phyloP scores from a whole-genome alignment of 495 filamentous ascomycete species.

The Neurospora sp. region DNA sequence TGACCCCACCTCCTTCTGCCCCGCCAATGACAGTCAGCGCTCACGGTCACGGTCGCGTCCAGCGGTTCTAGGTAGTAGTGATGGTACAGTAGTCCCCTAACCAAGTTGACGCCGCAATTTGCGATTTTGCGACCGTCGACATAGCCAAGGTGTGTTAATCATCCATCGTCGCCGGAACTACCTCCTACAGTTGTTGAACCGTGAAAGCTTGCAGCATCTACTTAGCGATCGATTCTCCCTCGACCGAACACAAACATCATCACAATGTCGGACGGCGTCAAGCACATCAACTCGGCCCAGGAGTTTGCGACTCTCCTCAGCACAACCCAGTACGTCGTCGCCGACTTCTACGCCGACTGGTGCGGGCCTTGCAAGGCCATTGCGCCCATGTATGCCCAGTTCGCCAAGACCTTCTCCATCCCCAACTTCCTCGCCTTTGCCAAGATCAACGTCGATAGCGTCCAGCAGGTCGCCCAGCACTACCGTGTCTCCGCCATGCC shows the following conservation, averaged over 20 bases:
- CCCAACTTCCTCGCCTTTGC: constrained; percentile 43
- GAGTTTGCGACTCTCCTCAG: constrained; percentile 31
- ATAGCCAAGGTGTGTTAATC: background rate
- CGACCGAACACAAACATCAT: background rate
- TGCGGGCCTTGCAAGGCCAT: constrained; percentile 60
- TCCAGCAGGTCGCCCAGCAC: constrained; percentile 36
- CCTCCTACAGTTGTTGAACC: background rate
- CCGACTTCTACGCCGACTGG: constrained; percentile 54
- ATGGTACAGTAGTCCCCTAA: background rate
- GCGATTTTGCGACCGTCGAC: background rate
- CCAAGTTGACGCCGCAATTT: background rate
- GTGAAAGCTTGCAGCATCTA: background rate
- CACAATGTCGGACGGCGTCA: constrained; percentile 17
- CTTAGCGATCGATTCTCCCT: background rate
- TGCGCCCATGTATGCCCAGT: constrained; percentile 45
- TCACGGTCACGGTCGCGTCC: background rate
- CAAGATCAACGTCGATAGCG: constrained; percentile 50
- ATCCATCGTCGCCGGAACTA: background rate
- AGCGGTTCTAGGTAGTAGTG: background rate
- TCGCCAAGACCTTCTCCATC: constrained; percentile 38
- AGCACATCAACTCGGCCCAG: constrained; percentile 25
- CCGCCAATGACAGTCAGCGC: background rate
- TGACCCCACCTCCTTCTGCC: background rate
- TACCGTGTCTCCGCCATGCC: constrained; percentile 57
- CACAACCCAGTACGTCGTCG: constrained; percentile 33